Percentiles rank a stretch among this genome's conserved stretches.
phyloP scores from a whole-genome alignment of 2,329 filamentous ascomycete genomes.

The Elsinoe ampelina region DNA sequence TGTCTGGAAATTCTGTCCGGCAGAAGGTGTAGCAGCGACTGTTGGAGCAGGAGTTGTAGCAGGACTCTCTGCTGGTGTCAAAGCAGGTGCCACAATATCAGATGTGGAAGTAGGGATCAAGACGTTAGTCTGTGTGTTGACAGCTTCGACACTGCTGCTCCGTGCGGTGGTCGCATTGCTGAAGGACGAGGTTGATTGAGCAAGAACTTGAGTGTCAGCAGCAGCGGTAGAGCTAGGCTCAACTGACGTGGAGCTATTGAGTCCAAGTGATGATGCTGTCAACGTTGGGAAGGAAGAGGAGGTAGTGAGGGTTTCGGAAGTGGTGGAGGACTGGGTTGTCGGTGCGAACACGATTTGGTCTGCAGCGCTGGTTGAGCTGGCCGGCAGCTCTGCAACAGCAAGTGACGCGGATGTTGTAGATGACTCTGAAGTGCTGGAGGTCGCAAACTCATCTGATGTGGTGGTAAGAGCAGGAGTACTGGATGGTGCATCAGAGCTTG shows the following conservation, averaged over 20 bases:
- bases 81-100: neutral
- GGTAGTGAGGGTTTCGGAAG: neutral
- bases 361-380: neutral
- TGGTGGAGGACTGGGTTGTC: neutral
- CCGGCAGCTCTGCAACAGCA: neutral
- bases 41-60: slow-evolving; percentile 12
- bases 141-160: neutral
- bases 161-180: neutral
- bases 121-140: neutral
- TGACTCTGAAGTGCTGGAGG: neutral
- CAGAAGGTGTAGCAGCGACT: neutral
- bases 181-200: neutral
- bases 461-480: neutral
- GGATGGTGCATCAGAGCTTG: neutral
- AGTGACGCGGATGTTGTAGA: neutral
- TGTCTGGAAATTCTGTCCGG: neutral
- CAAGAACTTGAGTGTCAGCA: neutral
- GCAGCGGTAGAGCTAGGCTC: neutral
- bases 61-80: slow-evolving; percentile 5
- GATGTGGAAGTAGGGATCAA: neutral
- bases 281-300: neutral
- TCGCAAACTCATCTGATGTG: neutral
- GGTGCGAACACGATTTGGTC: neutral
- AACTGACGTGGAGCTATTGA: neutral
- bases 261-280: neutral